Base-by-base conservation (phyloP, 2,329 filamentous ascomycete species). In the Parasarocladium wereldwijsianum region DNA sequence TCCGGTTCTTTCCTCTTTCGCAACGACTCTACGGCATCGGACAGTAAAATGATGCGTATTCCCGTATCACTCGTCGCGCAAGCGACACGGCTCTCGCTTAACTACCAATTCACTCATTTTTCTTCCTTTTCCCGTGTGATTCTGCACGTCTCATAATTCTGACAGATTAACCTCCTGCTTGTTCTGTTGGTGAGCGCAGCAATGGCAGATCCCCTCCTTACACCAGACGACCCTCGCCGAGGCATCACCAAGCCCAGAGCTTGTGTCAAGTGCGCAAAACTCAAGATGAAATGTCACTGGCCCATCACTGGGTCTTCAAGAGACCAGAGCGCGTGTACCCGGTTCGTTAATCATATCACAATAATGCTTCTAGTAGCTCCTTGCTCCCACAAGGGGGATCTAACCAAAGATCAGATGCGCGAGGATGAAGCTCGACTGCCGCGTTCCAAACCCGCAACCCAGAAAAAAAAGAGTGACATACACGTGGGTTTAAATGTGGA, bases 221-320 rank as follows among this genome's bases (percentile, higher is more conserved):
- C n/a, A n/a, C n/a, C n/a, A n/a, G n/a, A n/a, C n/a, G n/a, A n/a
- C n/a, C n/a, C n/a, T n/a, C n/a, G n/a, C n/a, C n/a, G n/a, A n/a
- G n/a, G n/a, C n/a, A n/a, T n/a, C n/a, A n/a, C 18, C 4, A 51
- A 47, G 34, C 29, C 38, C n/a, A 46, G 51, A 29, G 51, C 51
- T 5, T 54, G 51, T 32, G 38, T 33, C 9, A 49, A 42, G 19
- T 54, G 51, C 35, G 51, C 48, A 17, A 42, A 44, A 14, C 38
- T 53, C 8, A 54, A 54, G 40, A 55, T 52, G 38, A 53, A 47
- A 26, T 55, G 52, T 27, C 43, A 43, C 14, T 55, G 50, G 51
- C 44, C 42, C 18, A 36, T 21, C 17, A 32, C 39, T 20, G 47
- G 40, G 0, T 34, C 41, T 10, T 40, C 32, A 14, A 9, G 2